Evolutionary conservation across 768 basidiomycete species (phyloP), one percentile per base, ranked within the genome.

Genomic region (Auriculariales sp.): DNA sequence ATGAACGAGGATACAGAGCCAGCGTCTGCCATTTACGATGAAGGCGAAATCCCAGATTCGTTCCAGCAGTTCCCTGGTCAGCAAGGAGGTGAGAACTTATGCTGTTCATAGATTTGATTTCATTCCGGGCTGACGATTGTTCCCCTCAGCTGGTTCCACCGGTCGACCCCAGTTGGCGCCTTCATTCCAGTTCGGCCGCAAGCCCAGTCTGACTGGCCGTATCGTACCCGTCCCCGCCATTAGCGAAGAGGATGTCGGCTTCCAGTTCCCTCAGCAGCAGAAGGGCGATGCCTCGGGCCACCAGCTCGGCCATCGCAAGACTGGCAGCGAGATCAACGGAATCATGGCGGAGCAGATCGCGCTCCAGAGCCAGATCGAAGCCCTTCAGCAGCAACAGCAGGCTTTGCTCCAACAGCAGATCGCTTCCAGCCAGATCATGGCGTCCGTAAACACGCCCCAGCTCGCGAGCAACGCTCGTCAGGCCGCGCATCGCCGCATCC

Each of bases 331-430:
- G 61, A 78, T 92, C 50, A 78, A 77, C 29, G 86, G 86, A 24
- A 84, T 93, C 50, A 92, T 97, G 89, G 90, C 90, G 4, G 91
- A 97, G 65, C 94, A 97, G 76, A 86, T 93, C 59, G 88, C 88
- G 39, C 61, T 94, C 50, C 91, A 93, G 66, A 88, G 64, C 57
- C 89, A 94, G 64, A 92, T 93, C 55, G 90, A 91, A 66, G 83
- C 76, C 3, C 68, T 94, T 52, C 86, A 91, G 58, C 85, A 90
- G 48, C 90, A 94, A 54, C 90, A 94, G 56, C 84, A 90, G 56
- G 85, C 79, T 24, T 74, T 94, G 31, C 86, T 91, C 60, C 88
- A 91, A 59, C 87, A 89, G 52, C 88, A 93, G 56, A 72, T 94
- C 49, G 89, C 85, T 2, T 89, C 87, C 28, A 88, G 88, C 59